Conservation (phyloP, 257 asterid species). For the Solanum chiquidenum region DNA sequence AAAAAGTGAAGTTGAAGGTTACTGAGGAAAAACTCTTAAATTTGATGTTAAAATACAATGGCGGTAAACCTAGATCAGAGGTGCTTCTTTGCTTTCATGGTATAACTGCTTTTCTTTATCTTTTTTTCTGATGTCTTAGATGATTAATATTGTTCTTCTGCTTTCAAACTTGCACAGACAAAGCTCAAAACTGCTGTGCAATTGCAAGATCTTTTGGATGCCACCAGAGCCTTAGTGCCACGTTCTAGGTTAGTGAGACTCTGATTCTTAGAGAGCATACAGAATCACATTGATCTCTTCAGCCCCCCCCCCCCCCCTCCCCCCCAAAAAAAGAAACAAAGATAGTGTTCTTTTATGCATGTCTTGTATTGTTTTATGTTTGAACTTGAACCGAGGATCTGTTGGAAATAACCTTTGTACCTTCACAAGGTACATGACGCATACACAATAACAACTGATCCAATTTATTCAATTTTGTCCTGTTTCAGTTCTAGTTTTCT, state of each 20-base stretch:
- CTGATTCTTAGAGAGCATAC: neutral
- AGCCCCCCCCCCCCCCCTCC: neutral
- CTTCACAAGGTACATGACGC: neutral
- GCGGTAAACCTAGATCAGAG: slow-evolving; percentile 93
- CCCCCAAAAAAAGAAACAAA: no score
- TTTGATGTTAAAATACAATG: slow-evolving; percentile 92
- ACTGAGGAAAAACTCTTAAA: slow-evolving; percentile 91
- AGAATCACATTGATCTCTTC: neutral
- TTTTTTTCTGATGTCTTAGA: neutral
- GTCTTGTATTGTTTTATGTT: neutral
- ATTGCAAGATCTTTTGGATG: slow-evolving; percentile 96
- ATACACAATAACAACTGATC: neutral
- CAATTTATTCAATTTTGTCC: neutral
- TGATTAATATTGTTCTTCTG: slow-evolving; percentile 3
- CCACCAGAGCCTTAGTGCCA: slow-evolving; percentile 86
- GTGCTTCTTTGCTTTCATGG: slow-evolving; percentile 23
- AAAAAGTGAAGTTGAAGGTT: slow-evolving; percentile 94
- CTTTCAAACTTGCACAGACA: slow-evolving; percentile 45
- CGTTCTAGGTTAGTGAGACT: slow-evolving; percentile 47
- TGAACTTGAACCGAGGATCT: neutral
- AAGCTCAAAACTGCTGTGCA: slow-evolving; percentile 93
- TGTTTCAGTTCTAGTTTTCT: neutral
- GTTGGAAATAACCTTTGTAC: neutral
- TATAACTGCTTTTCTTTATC: slow-evolving; percentile 3
- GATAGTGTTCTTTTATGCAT: neutral